Evolutionary conservation across 2,329 filamentous ascomycete species (phyloP).

Genomic region (Aspergillus quadrilineatus): DNA sequence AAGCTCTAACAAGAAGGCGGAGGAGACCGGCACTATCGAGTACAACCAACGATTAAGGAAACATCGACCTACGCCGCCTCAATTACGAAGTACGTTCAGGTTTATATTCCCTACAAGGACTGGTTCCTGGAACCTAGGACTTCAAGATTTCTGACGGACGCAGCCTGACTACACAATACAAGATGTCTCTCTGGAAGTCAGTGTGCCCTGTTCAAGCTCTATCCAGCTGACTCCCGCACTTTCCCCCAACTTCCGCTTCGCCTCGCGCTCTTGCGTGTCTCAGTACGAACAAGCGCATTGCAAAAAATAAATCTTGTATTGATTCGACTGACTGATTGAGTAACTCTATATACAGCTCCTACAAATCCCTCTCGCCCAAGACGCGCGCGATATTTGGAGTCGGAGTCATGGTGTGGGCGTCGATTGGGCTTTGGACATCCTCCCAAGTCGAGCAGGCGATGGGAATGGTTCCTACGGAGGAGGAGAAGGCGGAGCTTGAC

Average conservation of each 20-base stretch:
- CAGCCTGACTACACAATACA: not conserved
- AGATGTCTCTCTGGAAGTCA: slow-evolving; percentile 43
- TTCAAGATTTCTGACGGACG: too few species aligned
- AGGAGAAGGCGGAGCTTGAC: slow-evolving; percentile 68
- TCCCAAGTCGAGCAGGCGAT: slow-evolving; percentile 72
- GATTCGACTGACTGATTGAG: too few species aligned
- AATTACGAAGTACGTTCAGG: too few species aligned
- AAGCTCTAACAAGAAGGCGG: slow-evolving; percentile 4
- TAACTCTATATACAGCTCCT: slow-evolving; percentile 53
- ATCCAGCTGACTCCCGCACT: not conserved
- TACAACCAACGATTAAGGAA: not conserved
- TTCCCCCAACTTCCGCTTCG: not conserved
- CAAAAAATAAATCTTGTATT: not conserved
- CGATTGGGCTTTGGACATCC: slow-evolving; percentile 68
- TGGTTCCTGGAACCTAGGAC: too few species aligned
- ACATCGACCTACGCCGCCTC: too few species aligned
- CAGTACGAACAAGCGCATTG: not conserved
- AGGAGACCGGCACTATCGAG: not conserved
- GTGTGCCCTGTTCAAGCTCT: not conserved
- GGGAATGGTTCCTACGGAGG: slow-evolving; percentile 68
- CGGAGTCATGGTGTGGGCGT: slow-evolving; percentile 74
- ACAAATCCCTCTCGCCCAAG: slow-evolving; percentile 68
- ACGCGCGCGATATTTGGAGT: slow-evolving; percentile 71
- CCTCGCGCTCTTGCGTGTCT: not conserved
- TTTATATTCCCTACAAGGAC: too few species aligned